Evolutionary conservation across 1,284 basidiomycete genomes (phyloP).

Genomic region (Ceratobasidium sp.): DNA sequence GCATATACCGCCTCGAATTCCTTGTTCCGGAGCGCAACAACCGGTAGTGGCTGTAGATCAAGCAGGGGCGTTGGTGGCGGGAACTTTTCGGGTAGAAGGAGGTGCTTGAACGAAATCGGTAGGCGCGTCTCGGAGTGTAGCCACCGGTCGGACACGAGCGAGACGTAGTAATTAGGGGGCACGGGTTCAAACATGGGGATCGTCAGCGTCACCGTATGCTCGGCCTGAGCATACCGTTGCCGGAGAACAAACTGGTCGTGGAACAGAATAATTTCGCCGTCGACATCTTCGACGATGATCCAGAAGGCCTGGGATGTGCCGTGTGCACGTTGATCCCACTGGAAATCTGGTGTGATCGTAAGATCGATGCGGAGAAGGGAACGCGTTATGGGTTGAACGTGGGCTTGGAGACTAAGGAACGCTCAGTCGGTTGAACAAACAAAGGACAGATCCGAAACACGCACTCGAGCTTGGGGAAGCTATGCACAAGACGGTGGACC

Average conservation of each 20-base stretch:
- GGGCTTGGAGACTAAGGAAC: conserved; percentile 77
- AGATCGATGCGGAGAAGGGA: conserved; percentile 89
- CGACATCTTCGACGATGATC: conserved; percentile 96
- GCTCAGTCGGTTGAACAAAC: conserved; percentile 28
- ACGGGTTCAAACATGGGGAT: conserved; percentile 97
- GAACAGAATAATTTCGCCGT: conserved; percentile 95
- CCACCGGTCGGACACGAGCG: conserved; percentile 95
- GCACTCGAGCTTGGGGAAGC: conserved; percentile 93
- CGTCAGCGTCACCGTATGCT: conserved; percentile 93
- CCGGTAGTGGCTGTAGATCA: conserved; percentile 90
- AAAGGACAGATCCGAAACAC: conserved; percentile 53
- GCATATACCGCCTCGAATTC: conserved; percentile 90
- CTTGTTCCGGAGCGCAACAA: conserved; percentile 91
- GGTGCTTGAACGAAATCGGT: conserved; percentile 97
- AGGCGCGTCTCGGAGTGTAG: conserved; percentile 93
- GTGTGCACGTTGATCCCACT: conserved; percentile 96
- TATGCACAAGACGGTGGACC: conserved; percentile 95
- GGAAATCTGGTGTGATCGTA: conserved; percentile 94
- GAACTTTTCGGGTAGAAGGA: conserved; percentile 98
- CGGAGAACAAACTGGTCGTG: conserved; percentile 93
- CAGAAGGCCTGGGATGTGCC: conserved; percentile 89
- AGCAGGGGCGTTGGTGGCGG: conserved; percentile 92
- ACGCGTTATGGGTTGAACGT: conserved; percentile 93
- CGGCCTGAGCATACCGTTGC: conserved; percentile 90
- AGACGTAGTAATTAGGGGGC: conserved; percentile 98